Evolutionary conservation across 225 moss, liverwort and hornwort species (phyloP).

Genomic region (Rhytidiadelphus loreus): DNA sequence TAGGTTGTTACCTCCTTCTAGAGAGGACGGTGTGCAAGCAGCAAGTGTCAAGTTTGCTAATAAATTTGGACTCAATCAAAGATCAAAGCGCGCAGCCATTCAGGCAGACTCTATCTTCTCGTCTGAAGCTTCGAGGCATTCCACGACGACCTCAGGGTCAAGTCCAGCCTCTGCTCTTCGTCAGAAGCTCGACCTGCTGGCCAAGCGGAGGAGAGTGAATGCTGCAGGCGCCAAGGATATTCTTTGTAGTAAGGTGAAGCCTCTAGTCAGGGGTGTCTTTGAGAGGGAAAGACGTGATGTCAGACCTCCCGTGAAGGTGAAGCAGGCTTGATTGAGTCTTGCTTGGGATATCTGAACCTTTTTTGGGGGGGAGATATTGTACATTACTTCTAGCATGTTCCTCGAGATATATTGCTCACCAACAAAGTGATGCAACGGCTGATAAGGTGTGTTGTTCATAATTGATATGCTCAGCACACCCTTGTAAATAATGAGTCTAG

Average conservation of each 20-base stretch:
- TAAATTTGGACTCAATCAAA: constrained; percentile 63
- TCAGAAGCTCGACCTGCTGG: constrained; percentile 64
- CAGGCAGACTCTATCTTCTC: constrained; percentile 86
- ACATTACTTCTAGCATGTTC: background rate
- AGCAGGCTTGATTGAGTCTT: constrained; percentile 23
- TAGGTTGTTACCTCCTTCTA: constrained; percentile 57
- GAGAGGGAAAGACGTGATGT: constrained; percentile 17
- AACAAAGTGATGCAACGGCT: background rate
- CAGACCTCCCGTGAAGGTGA: constrained; percentile 46
- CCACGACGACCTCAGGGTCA: background rate
- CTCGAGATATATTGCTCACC: background rate
- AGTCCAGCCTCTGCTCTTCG: constrained; percentile 28
- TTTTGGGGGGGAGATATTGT: background rate
- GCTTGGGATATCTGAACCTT: background rate
- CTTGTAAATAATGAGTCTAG: background rate
- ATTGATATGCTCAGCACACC: background rate
- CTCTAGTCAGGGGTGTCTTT: constrained; percentile 32
- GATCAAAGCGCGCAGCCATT: constrained; percentile 78
- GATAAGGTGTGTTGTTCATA: background rate
- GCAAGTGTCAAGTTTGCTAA: constrained; percentile 59
- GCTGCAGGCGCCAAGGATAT: constrained; percentile 55
- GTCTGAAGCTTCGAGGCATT: constrained; percentile 8
- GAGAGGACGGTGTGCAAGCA: constrained; percentile 61
- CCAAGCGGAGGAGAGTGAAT: constrained; percentile 72
- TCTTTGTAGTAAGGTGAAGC: constrained; percentile 69